Conservation (phyloP, 176 grass and related monocot species). For the Zea luxurians region DNA sequence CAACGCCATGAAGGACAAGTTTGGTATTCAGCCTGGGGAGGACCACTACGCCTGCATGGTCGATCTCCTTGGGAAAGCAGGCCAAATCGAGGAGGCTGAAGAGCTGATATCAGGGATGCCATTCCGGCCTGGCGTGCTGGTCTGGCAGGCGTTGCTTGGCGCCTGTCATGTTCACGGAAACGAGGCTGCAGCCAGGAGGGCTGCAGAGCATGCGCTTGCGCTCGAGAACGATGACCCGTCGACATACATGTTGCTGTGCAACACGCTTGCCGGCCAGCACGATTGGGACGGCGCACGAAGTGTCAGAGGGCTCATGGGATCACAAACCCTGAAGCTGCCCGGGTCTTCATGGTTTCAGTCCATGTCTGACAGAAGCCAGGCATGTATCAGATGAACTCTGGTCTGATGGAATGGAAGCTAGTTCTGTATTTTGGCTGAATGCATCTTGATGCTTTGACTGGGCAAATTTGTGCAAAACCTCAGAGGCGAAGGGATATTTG, state of each 20-base stretch:
- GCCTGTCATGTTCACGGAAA: slow-evolving; percentile 49
- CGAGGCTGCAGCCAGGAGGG: slow-evolving; percentile 45
- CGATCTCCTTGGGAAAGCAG: slow-evolving; percentile 63
- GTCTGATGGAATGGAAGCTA: not conserved
- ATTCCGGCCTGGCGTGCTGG: slow-evolving; percentile 42
- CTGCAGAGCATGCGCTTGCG: slow-evolving; percentile 36
- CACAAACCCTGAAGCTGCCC: slow-evolving; percentile 46
- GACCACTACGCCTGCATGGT: slow-evolving; percentile 76
- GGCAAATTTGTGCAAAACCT: not conserved
- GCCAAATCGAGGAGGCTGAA: slow-evolving; percentile 46
- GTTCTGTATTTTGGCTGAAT: not conserved
- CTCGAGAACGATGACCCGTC: slow-evolving; percentile 59
- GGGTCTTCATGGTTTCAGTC: slow-evolving; percentile 52
- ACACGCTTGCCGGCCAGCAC: slow-evolving; percentile 14
- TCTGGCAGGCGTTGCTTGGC: slow-evolving; percentile 56
- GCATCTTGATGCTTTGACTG: not conserved
- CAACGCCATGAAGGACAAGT: slow-evolving; percentile 47
- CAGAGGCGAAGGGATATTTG: not conserved
- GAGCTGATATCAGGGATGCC: slow-evolving; percentile 54
- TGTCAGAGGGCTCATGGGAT: slow-evolving; percentile 48
- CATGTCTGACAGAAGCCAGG: not conserved
- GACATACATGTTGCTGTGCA: slow-evolving; percentile 48
- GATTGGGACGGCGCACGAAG: slow-evolving; percentile 47
- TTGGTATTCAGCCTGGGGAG: slow-evolving; percentile 43
- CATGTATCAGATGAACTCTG: slow-evolving; percentile 3